Conservation (phyloP, 2,329 filamentous ascomycete genomes). For the Didymella arachidicola region DNA sequence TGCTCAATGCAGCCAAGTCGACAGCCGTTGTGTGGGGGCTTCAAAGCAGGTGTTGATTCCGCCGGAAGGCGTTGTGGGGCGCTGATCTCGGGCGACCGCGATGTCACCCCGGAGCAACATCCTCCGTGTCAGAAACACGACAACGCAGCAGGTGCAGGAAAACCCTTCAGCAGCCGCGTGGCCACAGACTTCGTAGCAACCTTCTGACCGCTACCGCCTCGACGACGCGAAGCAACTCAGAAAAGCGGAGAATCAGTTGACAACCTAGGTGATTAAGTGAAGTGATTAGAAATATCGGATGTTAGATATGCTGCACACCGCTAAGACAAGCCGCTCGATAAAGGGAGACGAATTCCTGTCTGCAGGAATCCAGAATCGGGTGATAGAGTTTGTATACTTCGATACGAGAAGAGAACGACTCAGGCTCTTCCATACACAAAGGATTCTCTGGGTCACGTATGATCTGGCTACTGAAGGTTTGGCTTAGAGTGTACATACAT, state of each 20-base stretch:
- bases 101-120: slow-evolving; percentile 7
- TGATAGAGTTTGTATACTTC: neutral
- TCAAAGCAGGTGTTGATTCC: slow-evolving; percentile 6
- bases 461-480: neutral
- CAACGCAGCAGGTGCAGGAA: slow-evolving; percentile 2
- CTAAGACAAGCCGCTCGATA: neutral
- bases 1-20: slow-evolving; percentile 21
- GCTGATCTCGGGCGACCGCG: slow-evolving; percentile 11
- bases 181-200: neutral
- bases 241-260: neutral
- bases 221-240: neutral
- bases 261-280: neutral
- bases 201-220: neutral
- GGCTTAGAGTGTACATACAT: neutral
- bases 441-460: too few species aligned
- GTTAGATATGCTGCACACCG: neutral
- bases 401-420: neutral
- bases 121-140: slow-evolving; percentile 3
- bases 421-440: neutral
- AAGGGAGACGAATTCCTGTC: neutral
- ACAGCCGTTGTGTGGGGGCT: slow-evolving; percentile 28
- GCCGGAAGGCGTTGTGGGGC: slow-evolving; percentile 18
- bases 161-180: neutral
- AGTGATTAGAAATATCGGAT: neutral
- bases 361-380: neutral